A percentile compares a stretch with the other conserved stretches of the same genome.
phyloP scores from a whole-genome alignment of 805 yeast species.

The Wickerhamiella brachini region DNA sequence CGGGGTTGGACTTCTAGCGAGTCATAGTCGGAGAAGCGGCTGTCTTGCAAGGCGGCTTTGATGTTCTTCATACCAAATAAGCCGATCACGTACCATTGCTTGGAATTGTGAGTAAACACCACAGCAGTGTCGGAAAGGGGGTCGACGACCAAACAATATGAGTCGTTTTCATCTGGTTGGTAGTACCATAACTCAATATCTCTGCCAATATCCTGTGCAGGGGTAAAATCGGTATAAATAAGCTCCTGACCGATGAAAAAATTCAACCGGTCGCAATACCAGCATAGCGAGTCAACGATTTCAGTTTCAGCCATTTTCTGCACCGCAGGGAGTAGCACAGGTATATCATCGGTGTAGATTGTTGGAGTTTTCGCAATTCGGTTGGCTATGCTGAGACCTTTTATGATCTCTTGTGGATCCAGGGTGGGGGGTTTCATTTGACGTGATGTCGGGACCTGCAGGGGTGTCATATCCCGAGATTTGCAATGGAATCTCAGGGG shows the following conservation, averaged over 20 bases:
- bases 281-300: conserved; percentile 7
- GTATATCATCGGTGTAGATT: not conserved
- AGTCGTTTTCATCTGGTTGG: conserved; percentile 10
- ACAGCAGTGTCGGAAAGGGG: conserved; percentile 5
- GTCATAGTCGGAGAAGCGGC: not conserved
- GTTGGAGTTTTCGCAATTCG: not conserved
- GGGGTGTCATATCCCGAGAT: no score
- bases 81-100: conserved; percentile 15
- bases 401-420: not conserved
- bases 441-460: not conserved
- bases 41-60: not conserved
- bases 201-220: not conserved
- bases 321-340: not conserved
- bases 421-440: conserved; percentile 1
- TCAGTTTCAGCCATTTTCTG: not conserved
- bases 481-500: no score
- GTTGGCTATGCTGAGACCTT: not conserved
- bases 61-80: conserved; percentile 3
- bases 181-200: conserved; percentile 3
- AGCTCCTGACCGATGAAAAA: conserved; percentile 1
- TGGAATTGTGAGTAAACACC: conserved; percentile 7
- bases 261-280: conserved; percentile 10
- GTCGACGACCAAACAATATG: conserved; percentile 8
- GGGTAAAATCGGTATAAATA: not conserved
- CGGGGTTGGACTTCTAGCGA: not conserved